Percentiles rank a stretch among this genome's conserved stretches.
Evolutionary conservation across 2,329 filamentous ascomycete genomes (phyloP).

Genomic region (Cercospora sojina): DNA sequence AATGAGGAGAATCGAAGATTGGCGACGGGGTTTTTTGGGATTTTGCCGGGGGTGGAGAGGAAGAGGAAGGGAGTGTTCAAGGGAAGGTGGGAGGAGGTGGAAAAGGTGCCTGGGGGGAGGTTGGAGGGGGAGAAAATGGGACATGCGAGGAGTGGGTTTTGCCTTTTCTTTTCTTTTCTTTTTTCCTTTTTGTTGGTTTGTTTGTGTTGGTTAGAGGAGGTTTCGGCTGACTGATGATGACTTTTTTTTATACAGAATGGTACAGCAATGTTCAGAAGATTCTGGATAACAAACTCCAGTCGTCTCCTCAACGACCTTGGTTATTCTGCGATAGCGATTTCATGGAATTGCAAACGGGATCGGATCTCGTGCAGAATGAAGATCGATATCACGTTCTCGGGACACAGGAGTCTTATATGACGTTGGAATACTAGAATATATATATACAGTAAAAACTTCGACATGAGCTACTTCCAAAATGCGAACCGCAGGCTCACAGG

Average conservation of each 20-base stretch:
- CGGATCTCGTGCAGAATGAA: background rate
- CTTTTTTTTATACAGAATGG: background rate
- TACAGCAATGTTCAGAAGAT: background rate
- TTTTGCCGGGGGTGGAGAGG: slow-evolving; percentile 7
- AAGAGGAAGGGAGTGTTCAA: background rate
- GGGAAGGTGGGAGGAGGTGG: background rate
- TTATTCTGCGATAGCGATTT: slow-evolving; percentile 14
- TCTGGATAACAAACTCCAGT: background rate
- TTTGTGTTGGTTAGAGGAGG: too few species aligned
- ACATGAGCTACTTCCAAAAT: too few species aligned
- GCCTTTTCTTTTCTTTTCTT: background rate
- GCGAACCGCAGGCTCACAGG: too few species aligned
- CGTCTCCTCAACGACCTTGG: background rate
- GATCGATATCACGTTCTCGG: background rate
- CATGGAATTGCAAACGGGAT: background rate
- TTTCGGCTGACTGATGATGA: background rate
- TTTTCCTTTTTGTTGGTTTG: background rate
- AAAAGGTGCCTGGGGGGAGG: too few species aligned
- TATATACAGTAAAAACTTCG: too few species aligned
- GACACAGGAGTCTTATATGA: background rate
- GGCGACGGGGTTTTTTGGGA: slow-evolving; percentile 18
- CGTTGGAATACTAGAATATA: too few species aligned
- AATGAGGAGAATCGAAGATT: slow-evolving; percentile 12
- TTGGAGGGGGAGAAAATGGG: slow-evolving; percentile 2
- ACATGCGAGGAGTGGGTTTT: background rate